These are phyloP conservation scores for Cenchrus fungigraminus DNA, from an alignment of 176 grass and related monocot genomes.

Conservation along the genomic window DNA sequence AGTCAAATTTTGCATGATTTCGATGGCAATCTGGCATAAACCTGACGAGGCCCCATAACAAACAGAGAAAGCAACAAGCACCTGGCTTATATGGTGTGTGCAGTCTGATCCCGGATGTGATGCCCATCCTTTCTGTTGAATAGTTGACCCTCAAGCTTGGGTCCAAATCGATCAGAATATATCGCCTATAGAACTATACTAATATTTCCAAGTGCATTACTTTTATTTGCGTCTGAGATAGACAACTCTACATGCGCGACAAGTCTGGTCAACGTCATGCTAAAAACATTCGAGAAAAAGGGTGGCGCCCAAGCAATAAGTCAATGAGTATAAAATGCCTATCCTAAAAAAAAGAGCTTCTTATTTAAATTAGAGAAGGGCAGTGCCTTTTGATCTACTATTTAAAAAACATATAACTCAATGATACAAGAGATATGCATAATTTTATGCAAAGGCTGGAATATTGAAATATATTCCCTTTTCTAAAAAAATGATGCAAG, in stretches of 20 bases:
- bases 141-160: not conserved
- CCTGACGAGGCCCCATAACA: too few species aligned
- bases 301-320: not conserved
- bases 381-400: too few species aligned
- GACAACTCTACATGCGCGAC: not conserved
- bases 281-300: not conserved
- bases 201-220: not conserved
- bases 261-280: constrained; percentile 17
- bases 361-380: not conserved
- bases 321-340: not conserved
- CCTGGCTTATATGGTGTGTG: too few species aligned
- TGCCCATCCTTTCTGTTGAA: not conserved
- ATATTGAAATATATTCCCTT: too few species aligned
- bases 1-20: constrained; percentile 12
- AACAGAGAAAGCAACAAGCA: too few species aligned
- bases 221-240: not conserved
- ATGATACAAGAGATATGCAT: too few species aligned
- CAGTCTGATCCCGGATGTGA: not conserved
- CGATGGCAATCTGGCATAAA: not conserved
- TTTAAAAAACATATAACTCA: too few species aligned
- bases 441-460: too few species aligned
- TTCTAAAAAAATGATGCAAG: too few species aligned
- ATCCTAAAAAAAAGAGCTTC: not conserved
- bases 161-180: not conserved
- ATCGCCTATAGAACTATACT: not conserved